A percentile compares a stretch with the other conserved stretches of the same genome.
Evolutionary conservation across 2,329 filamentous ascomycete species (phyloP).

Genomic region (Chaetomium olivaceum): DNA sequence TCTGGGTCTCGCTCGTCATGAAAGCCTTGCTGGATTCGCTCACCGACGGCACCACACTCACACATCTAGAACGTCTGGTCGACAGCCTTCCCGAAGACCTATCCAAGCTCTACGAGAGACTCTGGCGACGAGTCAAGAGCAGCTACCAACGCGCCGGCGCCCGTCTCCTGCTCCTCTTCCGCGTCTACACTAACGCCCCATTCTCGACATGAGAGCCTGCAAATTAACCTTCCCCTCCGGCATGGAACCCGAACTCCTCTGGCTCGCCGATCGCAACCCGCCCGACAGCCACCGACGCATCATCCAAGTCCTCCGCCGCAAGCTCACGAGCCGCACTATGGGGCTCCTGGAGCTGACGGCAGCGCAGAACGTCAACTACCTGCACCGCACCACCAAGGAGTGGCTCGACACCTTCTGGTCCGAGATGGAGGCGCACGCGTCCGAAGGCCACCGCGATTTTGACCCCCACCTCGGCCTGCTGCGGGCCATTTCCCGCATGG

Average conservation of each 20-base stretch:
- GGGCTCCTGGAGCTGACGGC: not conserved
- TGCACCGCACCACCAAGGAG: not conserved
- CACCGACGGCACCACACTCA: not conserved
- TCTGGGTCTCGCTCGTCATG: not conserved
- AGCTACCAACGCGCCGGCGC: not conserved
- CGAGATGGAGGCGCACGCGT: not conserved
- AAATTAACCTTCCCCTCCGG: not conserved
- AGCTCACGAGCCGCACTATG: not conserved
- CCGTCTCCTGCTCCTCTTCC: not conserved
- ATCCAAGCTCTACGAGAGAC: not conserved
- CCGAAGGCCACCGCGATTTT: not conserved
- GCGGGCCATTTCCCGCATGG: not conserved
- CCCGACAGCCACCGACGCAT: not conserved
- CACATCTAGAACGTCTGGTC: not conserved
- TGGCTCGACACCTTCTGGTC: not conserved
- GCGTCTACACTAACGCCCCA: not conserved
- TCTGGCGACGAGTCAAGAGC: not conserved
- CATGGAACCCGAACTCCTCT: not conserved
- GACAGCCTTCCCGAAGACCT: conserved; percentile 1
- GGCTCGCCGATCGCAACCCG: not conserved
- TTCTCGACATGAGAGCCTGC: not conserved
- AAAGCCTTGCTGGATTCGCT: not conserved
- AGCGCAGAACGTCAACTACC: not conserved
- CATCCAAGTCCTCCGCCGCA: not conserved
- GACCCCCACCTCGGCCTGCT: conserved; percentile 1